Conservation (phyloP, 495 filamentous ascomycete species). For the Neurospora sp. region DNA sequence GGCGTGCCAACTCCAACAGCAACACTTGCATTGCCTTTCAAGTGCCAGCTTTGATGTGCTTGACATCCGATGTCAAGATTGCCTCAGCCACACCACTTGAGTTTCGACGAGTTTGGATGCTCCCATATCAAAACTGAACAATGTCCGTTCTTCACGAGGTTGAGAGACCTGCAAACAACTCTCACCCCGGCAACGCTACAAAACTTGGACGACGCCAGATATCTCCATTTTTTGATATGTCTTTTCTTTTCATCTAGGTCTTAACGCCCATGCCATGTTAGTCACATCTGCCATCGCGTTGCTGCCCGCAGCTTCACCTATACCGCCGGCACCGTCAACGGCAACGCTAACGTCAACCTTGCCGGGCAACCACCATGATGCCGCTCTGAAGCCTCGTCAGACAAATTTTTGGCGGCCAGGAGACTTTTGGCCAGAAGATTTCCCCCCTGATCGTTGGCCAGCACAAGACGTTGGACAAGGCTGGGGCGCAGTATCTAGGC, state of each 20-base stretch:
- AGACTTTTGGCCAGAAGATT: background rate
- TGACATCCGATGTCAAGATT: background rate
- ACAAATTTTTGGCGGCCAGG: background rate
- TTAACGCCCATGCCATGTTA: background rate
- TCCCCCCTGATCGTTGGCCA: background rate
- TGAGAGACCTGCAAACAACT: background rate
- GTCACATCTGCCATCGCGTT: background rate
- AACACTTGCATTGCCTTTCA: background rate
- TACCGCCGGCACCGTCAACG: background rate
- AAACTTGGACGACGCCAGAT: background rate
- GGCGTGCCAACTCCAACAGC: background rate
- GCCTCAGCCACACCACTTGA: background rate
- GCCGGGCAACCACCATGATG: background rate
- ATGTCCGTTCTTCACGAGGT: background rate
- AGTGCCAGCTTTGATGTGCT: background rate
- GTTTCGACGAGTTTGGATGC: background rate
- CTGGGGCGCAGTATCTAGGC: background rate
- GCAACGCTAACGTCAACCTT: background rate
- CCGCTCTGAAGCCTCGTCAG: background rate
- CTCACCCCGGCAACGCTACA: background rate
- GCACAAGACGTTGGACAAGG: background rate
- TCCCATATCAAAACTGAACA: background rate
- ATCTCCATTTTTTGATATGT: background rate
- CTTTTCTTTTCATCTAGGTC: too few relatives aligned
- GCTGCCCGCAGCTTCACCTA: background rate